Conservation (phyloP, 1,284 basidiomycete genomes). For the Amylostereum areolatum region DNA sequence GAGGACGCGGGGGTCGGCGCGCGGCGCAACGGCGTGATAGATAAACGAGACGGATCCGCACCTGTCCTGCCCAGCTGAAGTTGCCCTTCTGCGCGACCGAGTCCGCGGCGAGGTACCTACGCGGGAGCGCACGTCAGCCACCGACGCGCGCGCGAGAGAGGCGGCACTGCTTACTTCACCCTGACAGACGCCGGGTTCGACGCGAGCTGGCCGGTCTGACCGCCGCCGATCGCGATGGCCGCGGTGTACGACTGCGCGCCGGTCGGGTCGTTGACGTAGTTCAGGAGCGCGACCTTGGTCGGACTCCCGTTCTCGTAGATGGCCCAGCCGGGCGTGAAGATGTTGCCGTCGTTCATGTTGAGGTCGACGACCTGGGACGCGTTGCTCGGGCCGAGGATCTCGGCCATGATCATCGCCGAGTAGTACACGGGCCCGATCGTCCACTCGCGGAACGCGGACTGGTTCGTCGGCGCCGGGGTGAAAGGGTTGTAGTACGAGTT, state of each 20-base stretch:
- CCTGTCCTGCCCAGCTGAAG: constrained; percentile 68
- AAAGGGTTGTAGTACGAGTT: constrained; percentile 55
- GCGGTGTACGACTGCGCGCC: constrained; percentile 48
- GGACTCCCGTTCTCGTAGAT: constrained; percentile 62
- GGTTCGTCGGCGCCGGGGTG: constrained; percentile 51
- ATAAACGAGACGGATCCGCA: constrained; percentile 13
- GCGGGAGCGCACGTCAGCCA: constrained; percentile 4
- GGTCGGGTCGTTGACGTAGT: constrained; percentile 53
- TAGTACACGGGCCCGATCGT: constrained; percentile 67
- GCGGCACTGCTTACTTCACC: constrained; percentile 42
- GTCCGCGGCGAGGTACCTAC: constrained; percentile 45
- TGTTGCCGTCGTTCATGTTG: constrained; percentile 38
- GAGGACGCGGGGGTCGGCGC: background rate
- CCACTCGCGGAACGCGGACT: constrained; percentile 51
- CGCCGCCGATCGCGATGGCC: constrained; percentile 38
- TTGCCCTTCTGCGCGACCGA: constrained; percentile 59
- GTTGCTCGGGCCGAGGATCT: constrained; percentile 59
- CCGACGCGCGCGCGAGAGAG: background rate
- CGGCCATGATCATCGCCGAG: constrained; percentile 60
- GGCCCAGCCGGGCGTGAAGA: constrained; percentile 66
- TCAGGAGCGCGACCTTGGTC: constrained; percentile 58
- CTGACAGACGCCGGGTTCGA: constrained; percentile 37
- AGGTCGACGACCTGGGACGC: constrained; percentile 57
- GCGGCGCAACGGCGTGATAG: background rate
- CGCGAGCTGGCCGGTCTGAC: constrained; percentile 27